A percentile compares a stretch with the other conserved stretches of the same genome.
Evolutionary conservation across 306 rosid genomes (phyloP).

Genomic region (Aeschynomene evenia): DNA sequence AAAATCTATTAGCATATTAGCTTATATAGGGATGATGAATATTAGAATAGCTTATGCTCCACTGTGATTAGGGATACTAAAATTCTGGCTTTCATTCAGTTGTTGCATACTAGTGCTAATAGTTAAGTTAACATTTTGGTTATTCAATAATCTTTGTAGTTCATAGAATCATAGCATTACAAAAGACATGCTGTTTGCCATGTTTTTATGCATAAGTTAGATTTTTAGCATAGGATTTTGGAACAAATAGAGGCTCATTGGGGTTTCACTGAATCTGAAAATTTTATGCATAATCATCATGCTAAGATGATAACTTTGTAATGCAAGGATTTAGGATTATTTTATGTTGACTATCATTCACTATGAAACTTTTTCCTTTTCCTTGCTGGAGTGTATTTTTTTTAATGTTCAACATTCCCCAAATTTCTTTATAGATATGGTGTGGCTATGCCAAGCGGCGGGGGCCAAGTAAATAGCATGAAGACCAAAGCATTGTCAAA

Average conservation of each 20-base stretch:
- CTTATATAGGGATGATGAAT: neutral
- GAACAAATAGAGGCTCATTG: neutral
- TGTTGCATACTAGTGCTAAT: neutral
- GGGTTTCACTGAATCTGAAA: neutral
- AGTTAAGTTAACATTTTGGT: neutral
- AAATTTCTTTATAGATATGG: conserved; percentile 55
- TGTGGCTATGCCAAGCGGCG: conserved; percentile 51
- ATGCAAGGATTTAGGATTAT: neutral
- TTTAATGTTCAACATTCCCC: no score
- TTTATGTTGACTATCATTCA: conserved; percentile 20
- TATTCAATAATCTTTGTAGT: neutral
- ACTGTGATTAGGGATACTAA: neutral
- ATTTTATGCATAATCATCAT: conserved; percentile 7
- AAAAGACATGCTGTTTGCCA: no score
- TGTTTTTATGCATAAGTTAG: no score
- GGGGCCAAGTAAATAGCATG: conserved; percentile 54
- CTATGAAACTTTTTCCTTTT: neutral
- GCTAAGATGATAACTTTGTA: neutral
- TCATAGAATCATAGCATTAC: no score
- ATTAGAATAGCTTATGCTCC: neutral
- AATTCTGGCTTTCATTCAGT: neutral
- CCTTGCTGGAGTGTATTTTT: no score
- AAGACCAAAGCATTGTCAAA: conserved; percentile 65
- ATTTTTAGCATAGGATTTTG: conserved; percentile 2
- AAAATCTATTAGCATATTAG: neutral